Evolutionary conservation across 1,284 basidiomycete species (phyloP), one percentile per base, ranked within the genome.

Genomic region (Leccinum solheimii): DNA sequence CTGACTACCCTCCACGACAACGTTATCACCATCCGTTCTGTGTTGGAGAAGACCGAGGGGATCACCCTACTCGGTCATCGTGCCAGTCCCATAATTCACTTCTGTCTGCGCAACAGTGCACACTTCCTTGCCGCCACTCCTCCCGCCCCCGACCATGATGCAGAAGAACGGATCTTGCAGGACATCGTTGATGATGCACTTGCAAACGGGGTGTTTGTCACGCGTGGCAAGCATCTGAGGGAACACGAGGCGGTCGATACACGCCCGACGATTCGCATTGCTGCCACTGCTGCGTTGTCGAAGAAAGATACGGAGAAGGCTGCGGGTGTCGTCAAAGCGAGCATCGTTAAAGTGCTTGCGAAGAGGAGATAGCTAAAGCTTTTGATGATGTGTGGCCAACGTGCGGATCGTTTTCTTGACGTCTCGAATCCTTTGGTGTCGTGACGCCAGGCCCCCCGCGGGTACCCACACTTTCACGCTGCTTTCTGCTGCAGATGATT

Each of bases 301-400:
- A 90, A 83, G 80, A 97, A 96, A 78, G 97, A 99, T 70, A 86
- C 90, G 60, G 95, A 97, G 79, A 95, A 94, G 80, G 92, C 95
- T 1, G 87, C 88, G 19, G 79, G 79, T 32, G 83, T 90, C 27
- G 76, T 98, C 62, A 95, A 91, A 79, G 81, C 82, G 30, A 89
- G 88, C 40, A 79, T 94, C 45, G 79, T 85, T 56, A 95, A 94
- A 80, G 86, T 94, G 11, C 71, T 87, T 19, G 74, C 78, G 13
- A 85, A 72, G 74, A 78, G 81, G 59, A 73, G 77, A 65, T 81
- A 71, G 19, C 19, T 13, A 21, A 45, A 69, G 7, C 11, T n/a
- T 7, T 7, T 16, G 13, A 14, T 27, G 32, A 6, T 7, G 9
- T 38, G 32, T 7, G 32, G 43, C 9, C 11, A 34, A 51, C n/a